A percentile compares a stretch with the other conserved stretches of the same genome.
Evolutionary conservation across 2,329 filamentous ascomycete genomes (phyloP).

Genomic region (Aspergillus versicolor): DNA sequence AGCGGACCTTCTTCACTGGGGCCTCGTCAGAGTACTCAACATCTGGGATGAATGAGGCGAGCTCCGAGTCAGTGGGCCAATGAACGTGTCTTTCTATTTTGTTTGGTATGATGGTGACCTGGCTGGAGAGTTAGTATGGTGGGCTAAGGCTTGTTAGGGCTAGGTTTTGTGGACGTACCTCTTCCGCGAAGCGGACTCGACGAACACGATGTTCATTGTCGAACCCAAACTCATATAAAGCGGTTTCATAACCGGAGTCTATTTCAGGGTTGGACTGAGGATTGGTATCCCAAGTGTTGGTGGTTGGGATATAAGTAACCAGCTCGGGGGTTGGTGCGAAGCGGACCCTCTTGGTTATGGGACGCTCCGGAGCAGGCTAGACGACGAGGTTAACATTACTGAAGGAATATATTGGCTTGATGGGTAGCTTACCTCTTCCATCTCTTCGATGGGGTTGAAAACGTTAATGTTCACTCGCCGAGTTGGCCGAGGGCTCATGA

Average conservation of each 20-base stretch:
- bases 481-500: background rate
- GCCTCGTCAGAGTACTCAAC: too few species aligned
- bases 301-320: background rate
- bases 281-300: background rate
- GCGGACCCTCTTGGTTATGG: too few species aligned
- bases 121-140: background rate
- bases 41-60: too few species aligned
- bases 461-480: background rate
- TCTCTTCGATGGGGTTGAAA: background rate
- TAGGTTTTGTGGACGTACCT: background rate
- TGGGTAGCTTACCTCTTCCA: background rate
- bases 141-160: too few species aligned
- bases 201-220: background rate
- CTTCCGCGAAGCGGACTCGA: background rate
- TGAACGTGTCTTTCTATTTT: too few species aligned
- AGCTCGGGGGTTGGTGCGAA: background rate
- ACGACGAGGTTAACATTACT: background rate
- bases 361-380: background rate
- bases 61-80: too few species aligned
- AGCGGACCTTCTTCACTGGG: background rate
- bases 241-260: too few species aligned
- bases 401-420: accelerated
- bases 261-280: background rate
- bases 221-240: background rate
- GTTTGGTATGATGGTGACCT: too few species aligned